Evolutionary conservation across 2,329 filamentous ascomycete genomes (phyloP).

Genomic region (Stemphylium lycopersici): DNA sequence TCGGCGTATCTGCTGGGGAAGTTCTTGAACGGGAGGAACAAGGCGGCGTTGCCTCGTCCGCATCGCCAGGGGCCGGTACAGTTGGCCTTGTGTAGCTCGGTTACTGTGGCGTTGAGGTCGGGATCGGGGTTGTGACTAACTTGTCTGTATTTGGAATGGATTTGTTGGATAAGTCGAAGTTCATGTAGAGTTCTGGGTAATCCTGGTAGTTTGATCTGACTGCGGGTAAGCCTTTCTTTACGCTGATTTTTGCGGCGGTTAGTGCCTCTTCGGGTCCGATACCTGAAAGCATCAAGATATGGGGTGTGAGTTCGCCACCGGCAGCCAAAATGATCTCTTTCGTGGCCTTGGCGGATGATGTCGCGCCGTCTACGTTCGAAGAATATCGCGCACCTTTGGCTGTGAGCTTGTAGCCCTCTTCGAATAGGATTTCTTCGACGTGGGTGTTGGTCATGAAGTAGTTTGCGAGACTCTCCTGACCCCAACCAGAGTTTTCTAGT

Average conservation of each 20-base stretch:
- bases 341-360: constrained; percentile 7
- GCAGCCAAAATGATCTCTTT: constrained; percentile 65
- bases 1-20: constrained; percentile 13
- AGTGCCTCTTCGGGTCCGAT: constrained; percentile 51
- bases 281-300: constrained; percentile 66
- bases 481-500: constrained; percentile 64
- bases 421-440: constrained; percentile 17
- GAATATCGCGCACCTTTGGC: constrained; percentile 19
- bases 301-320: constrained; percentile 61
- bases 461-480: constrained; percentile 54
- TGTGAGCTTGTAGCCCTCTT: background rate
- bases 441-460: constrained; percentile 37
- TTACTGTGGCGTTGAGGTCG: constrained; percentile 31
- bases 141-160: constrained; percentile 12
- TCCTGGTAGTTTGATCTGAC: constrained; percentile 32
- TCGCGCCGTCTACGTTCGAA: constrained; percentile 1
- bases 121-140: constrained; percentile 19
- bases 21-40: constrained; percentile 13
- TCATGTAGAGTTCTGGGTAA: constrained; percentile 17
- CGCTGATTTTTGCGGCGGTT: constrained; percentile 6
- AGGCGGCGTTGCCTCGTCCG: constrained; percentile 11
- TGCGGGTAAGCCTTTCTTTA: constrained; percentile 19
- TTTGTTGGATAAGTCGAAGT: constrained; percentile 4
- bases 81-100: constrained; percentile 26
- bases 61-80: constrained; percentile 31